Percentiles rank a stretch among this genome's conserved stretches.
These are phyloP conservation scores for Neurospora pannonica DNA, from an alignment of 495 filamentous ascomycete species.

Conservation along the genomic window DNA sequence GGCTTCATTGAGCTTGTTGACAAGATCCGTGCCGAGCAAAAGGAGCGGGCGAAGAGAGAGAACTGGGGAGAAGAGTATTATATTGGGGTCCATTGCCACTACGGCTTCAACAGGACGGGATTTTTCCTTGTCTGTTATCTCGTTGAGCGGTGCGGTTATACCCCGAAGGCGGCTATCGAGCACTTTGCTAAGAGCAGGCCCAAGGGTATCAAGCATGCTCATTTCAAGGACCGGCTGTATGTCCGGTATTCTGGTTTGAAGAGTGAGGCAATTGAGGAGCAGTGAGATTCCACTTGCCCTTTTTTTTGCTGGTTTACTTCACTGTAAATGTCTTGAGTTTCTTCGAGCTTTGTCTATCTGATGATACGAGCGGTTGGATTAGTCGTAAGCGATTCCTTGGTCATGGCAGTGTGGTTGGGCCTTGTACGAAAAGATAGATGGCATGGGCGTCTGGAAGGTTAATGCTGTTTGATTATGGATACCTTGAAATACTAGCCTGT, in stretches of 20 bases:
- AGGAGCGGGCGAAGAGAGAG: constrained; percentile 27
- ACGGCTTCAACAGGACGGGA: constrained; percentile 87
- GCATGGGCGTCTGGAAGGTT: neutral
- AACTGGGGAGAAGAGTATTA: constrained; percentile 32
- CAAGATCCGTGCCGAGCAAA: constrained; percentile 46
- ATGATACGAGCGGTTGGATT: neutral
- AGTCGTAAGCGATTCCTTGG: neutral
- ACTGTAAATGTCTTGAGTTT: neutral
- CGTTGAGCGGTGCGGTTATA: constrained; percentile 67
- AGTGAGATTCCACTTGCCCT: neutral
- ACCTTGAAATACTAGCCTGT: neutral
- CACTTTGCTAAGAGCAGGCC: constrained; percentile 65
- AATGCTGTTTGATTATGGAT: neutral
- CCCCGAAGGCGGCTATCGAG: constrained; percentile 68
- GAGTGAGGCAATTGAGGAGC: constrained; percentile 1
- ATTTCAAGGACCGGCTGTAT: constrained; percentile 81
- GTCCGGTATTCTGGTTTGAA: constrained; percentile 52
- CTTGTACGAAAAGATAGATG: neutral
- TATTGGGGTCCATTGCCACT: constrained; percentile 89
- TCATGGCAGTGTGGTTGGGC: neutral
- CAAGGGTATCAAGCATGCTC: constrained; percentile 79
- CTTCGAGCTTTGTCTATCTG: neutral
- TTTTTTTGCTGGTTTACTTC: neutral
- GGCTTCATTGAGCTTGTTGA: constrained; percentile 76
- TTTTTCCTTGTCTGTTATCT: constrained; percentile 89